These are phyloP conservation scores for Tolypocladium album DNA, from an alignment of 2,329 filamentous ascomycete species.

Conservation along the genomic window DNA sequence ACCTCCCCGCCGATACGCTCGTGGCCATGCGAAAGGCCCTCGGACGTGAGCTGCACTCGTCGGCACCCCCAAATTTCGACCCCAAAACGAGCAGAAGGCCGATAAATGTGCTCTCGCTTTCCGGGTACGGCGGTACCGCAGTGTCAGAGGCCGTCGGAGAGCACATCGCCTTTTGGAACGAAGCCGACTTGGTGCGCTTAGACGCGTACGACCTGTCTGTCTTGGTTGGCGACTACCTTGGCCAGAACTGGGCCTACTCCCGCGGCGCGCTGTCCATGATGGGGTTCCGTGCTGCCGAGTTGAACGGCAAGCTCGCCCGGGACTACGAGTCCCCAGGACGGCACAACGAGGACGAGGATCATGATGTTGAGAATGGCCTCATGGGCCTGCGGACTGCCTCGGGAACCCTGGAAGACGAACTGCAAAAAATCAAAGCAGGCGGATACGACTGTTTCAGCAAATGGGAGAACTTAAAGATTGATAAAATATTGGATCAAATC, in stretches of 20 bases:
- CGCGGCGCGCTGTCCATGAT: constrained; percentile 40
- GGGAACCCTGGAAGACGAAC: constrained; percentile 28
- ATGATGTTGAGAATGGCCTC: constrained; percentile 20
- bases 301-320: constrained; percentile 41
- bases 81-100: constrained; percentile 24
- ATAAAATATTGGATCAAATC: constrained; percentile 45
- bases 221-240: constrained; percentile 59
- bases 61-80: constrained; percentile 17
- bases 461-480: constrained; percentile 53
- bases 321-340: constrained; percentile 26
- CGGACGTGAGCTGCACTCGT: constrained; percentile 15
- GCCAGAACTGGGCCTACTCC: constrained; percentile 42
- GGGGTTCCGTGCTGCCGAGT: constrained; percentile 44
- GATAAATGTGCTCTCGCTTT: constrained; percentile 24
- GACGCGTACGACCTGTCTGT: constrained; percentile 61
- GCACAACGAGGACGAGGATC: constrained; percentile 21
- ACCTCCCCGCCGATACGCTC: constrained; percentile 22
- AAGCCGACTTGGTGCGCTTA: constrained; percentile 57
- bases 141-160: constrained; percentile 43
- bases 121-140: constrained; percentile 26
- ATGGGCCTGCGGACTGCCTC: constrained; percentile 16
- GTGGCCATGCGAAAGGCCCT: constrained; percentile 17
- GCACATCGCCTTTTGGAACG: constrained; percentile 48
- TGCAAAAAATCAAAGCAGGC: constrained; percentile 30
- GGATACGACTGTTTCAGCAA: constrained; percentile 27